A percentile compares a stretch with the other conserved stretches of the same genome.
Conservation (phyloP, 2,329 filamentous ascomycete species). For the Cladosporium phlei region DNA sequence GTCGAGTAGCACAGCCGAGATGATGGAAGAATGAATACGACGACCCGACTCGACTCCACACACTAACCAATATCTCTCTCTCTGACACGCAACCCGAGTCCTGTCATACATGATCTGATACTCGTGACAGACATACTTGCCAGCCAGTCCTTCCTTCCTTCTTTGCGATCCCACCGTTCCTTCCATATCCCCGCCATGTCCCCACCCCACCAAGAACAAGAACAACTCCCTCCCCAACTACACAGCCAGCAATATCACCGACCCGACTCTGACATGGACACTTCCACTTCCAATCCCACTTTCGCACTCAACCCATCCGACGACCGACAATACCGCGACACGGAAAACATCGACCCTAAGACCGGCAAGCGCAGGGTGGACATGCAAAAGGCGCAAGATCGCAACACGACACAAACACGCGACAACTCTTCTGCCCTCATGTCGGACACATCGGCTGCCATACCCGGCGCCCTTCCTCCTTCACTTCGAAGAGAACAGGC, state of each 20-base stretch:
- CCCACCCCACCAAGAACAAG: constrained; percentile 10
- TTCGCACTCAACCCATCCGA: constrained; percentile 14
- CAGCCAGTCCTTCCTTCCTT: no score
- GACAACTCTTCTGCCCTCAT: constrained; percentile 9
- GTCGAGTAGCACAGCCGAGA: no score
- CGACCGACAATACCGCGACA: constrained; percentile 1
- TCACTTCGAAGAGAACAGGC: constrained; percentile 2
- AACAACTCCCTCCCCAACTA: no score
- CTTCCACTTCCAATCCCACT: no score
- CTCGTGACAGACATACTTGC: no score
- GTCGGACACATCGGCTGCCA: constrained; percentile 12
- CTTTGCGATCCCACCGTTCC: no score
- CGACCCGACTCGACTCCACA: no score
- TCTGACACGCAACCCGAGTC: no score
- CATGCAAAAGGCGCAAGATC: constrained; percentile 18
- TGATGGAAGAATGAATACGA: no score
- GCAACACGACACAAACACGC: not conserved
- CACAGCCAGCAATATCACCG: constrained; percentile 4
- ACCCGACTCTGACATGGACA: no score
- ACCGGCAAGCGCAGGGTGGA: constrained; percentile 20
- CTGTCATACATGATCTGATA: no score
- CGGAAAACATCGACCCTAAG: constrained; percentile 17
- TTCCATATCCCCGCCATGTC: not conserved
- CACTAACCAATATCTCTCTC: no score
- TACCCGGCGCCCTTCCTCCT: constrained; percentile 3